phyloP scores from a whole-genome alignment of 306 rosid genomes.

The Lupinus albus region DNA sequence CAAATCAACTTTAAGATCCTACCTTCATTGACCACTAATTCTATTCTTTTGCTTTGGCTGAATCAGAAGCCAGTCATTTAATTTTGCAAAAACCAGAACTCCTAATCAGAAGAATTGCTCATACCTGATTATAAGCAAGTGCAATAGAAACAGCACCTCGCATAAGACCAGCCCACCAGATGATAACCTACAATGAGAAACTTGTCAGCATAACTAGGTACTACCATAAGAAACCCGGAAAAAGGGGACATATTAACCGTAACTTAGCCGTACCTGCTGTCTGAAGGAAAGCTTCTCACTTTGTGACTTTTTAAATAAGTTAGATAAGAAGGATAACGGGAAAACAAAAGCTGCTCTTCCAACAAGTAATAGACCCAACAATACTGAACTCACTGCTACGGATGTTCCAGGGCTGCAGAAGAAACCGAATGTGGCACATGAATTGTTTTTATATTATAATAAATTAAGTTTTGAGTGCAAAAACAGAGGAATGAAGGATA shows the following conservation, averaged over 20 bases:
- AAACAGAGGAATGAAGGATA: neutral
- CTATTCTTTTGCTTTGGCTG: neutral
- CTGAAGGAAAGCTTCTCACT: conserved; percentile 60
- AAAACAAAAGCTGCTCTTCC: conserved; percentile 96
- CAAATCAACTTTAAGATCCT: neutral
- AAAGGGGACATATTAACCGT: conserved; percentile 4
- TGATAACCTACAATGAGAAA: conserved; percentile 61
- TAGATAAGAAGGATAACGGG: conserved; percentile 82
- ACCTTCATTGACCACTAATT: conserved; percentile 13
- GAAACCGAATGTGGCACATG: conserved; percentile 35
- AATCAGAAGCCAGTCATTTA: conserved; percentile 24
- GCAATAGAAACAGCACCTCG: conserved; percentile 98
- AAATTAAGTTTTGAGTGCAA: conserved; percentile 6
- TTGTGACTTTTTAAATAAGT: conserved; percentile 65
- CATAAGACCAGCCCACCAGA: conserved; percentile 99
- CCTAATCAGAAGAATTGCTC: conserved; percentile 26
- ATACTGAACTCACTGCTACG: conserved; percentile 76
- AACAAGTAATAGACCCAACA: conserved; percentile 68
- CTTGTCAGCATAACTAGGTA: conserved; percentile 33
- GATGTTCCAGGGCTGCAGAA: conserved; percentile 88
- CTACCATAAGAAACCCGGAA: conserved; percentile 18
- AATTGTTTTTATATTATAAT: conserved; percentile 10
- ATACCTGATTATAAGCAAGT: conserved; percentile 96
- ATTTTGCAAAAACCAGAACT: neutral
- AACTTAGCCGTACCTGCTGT: conserved; percentile 69